Base-by-base conservation (phyloP, 2,329 filamentous ascomycete genomes). In the Clonostachys byssicola region DNA sequence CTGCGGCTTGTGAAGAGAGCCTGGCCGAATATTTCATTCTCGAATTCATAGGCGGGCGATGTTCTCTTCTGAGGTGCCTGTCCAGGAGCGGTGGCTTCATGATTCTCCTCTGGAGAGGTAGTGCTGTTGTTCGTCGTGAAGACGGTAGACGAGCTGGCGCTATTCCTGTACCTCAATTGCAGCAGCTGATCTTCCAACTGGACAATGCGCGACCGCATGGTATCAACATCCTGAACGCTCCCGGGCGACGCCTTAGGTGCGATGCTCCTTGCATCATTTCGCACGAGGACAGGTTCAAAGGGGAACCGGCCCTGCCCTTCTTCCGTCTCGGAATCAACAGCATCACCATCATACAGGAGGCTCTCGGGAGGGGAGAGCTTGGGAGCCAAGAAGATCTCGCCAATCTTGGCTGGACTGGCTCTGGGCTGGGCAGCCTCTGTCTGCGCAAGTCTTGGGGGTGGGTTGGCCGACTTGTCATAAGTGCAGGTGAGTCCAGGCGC, bases 401-500 rank as follows among this genome's bases (percentile, higher is more conserved):
- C 23, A 14, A 42, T 50, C 13, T 52, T 51, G 12, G 57, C 53
- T 58, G 16, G 34, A 41, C 43, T 52, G 52, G 18, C 54, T 42
- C 43, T 52, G 52, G 18, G 53, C 55, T 8, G 58, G 56, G 5
- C 60, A 61, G 16, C 58, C 50, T 20, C 64, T 60, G 42, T 61
- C 51, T 34, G 66, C 58, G 34, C 17, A 6, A 7, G 14, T 12
- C 23, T 39, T 39, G 38, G 23, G 30, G 17, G 5, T 6, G 63
- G 43, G 43, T 44, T 47, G 30, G 17, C 30, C 6, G 63, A 40
- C 39, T 44, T 47, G 14, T 40, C 66, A 53, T 82, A 85, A 2
- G 76, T 68, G 55, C 83, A 86, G 16, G 68, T 67, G 23, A 30
- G 23, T 8, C 72, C 69, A 38, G 73, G 77, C 52, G 73, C 74